A percentile compares a stretch with the other conserved stretches of the same genome.
Evolutionary conservation across 345 rosid species (phyloP).

Genomic region (Streptanthus diversifolius): DNA sequence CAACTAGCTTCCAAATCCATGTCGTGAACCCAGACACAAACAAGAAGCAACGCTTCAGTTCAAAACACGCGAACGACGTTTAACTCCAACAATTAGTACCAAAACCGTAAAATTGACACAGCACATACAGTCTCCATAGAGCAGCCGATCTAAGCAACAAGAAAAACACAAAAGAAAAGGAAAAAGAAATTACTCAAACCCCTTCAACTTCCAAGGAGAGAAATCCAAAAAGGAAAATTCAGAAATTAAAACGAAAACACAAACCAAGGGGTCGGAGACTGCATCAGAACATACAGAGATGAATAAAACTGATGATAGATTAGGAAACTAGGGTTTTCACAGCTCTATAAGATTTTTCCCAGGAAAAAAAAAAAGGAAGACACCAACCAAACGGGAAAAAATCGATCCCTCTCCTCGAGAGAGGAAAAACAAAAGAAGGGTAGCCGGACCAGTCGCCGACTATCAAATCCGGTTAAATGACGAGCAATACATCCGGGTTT

Average conservation of each 20-base stretch:
- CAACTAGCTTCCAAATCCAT: conserved; percentile 85
- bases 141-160: conserved; percentile 42
- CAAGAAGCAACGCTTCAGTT: conserved; percentile 27
- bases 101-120: conserved; percentile 25
- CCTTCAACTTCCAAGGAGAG: not conserved
- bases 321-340: conserved; percentile 42
- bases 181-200: conserved; percentile 4
- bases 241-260: not conserved
- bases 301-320: conserved; percentile 9
- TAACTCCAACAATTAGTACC: conserved; percentile 28
- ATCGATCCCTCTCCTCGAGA: conserved; percentile 9
- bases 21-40: conserved; percentile 20
- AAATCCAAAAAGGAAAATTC: not conserved
- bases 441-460: conserved; percentile 69
- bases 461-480: conserved; percentile 56
- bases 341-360: conserved; percentile 32
- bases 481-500: conserved; percentile 70
- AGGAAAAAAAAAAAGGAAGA: not conserved
- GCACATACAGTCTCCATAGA: conserved; percentile 28
- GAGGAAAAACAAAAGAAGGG: conserved; percentile 31
- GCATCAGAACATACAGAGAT: conserved; percentile 7
- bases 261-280: conserved; percentile 26
- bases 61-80: conserved; percentile 23
- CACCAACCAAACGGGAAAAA: conserved; percentile 13
- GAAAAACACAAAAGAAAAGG: not conserved